These are phyloP conservation scores for Phylloporus sp. DNA, from an alignment of 768 basidiomycete genomes.

Conservation along the genomic window DNA sequence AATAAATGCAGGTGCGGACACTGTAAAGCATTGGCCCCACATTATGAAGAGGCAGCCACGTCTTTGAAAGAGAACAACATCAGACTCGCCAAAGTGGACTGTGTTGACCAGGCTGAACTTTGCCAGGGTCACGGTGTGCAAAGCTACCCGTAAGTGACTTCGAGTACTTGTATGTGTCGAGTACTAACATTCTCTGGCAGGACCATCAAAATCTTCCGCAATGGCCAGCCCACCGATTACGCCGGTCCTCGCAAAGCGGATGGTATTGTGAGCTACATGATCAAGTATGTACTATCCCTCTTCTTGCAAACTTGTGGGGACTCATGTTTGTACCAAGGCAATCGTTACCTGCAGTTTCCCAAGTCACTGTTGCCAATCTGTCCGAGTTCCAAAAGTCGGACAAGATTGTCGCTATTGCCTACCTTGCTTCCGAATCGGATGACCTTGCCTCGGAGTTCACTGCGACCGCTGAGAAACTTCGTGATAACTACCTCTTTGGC, in stretches of 20 bases:
- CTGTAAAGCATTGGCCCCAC: slow-evolving; percentile 92
- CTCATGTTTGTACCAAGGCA: slow-evolving; percentile 47
- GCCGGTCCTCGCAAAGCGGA: slow-evolving; percentile 88
- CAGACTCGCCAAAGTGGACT: slow-evolving; percentile 94
- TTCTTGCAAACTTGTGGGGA: neutral
- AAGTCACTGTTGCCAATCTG: slow-evolving; percentile 70
- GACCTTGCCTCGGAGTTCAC: slow-evolving; percentile 70
- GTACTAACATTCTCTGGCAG: slow-evolving; percentile 22
- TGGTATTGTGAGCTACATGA: slow-evolving; percentile 94
- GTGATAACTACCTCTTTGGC: slow-evolving; percentile 94
- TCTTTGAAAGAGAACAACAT: slow-evolving; percentile 85
- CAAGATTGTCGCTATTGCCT: slow-evolving; percentile 87
- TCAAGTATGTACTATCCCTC: slow-evolving; percentile 58
- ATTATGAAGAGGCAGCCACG: slow-evolving; percentile 93
- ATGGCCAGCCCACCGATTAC: slow-evolving; percentile 78
- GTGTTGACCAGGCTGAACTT: slow-evolving; percentile 88
- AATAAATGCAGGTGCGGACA: slow-evolving; percentile 74
- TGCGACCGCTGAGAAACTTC: slow-evolving; percentile 76
- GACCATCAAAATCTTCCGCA: slow-evolving; percentile 87
- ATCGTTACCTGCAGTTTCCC: slow-evolving; percentile 87
- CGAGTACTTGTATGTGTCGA: neutral
- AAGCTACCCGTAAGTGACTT: slow-evolving; percentile 81
- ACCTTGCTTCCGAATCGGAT: slow-evolving; percentile 68
- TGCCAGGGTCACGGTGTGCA: slow-evolving; percentile 84
- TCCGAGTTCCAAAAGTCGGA: slow-evolving; percentile 84